Evolutionary conservation across 331 rosid genomes (phyloP), one percentile per base, ranked within the genome.

Genomic region (Acacia pycnantha): DNA sequence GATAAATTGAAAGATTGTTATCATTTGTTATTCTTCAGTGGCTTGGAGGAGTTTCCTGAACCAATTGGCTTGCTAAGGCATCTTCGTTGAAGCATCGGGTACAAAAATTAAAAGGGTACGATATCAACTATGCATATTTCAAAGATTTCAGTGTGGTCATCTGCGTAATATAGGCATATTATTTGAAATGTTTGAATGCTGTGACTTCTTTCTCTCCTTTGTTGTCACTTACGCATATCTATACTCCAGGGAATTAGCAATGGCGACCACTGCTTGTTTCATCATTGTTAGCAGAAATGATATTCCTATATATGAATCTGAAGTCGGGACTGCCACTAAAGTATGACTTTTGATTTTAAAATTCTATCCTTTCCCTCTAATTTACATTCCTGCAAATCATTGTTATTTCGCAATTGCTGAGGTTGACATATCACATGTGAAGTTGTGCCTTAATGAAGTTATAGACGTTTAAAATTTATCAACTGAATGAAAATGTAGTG

Each of bases 191-290:
- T 58, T 58, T 22, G 65, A 22, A 58, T 58, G 31, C 66, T 11
- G 16, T 59, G 33, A 22, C 33, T 59, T 59, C 16, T 11, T 11
- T 59, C 66, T 27, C 27, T 58, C 15, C 27, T 27, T 31, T 53
- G 8, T 47, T 6, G 29, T 75, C 41, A 46, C 31, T 75, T 8
- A 50, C 18, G 11, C 46, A 19, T 24, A 77, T 77, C n/a, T 27
- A 13, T 56, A 41, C 58, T 2, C 70, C 67, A 86, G 81, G 76
- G 19, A 82, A 1, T 80, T 61, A 70, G 87, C 82, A 88, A 95
- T 95, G 99, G 97, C 98, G 46, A 88, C 92, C 65, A 93, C 98
- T 14, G 99, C 99, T 72, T 95, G 98, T 86, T 95, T 95, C 90
- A 90, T 95, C 82, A 95, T 95, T 78, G 98, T 95, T 81, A 93